phyloP scores from a whole-genome alignment of 805 yeast genomes.

The Osmozyma mogii region DNA sequence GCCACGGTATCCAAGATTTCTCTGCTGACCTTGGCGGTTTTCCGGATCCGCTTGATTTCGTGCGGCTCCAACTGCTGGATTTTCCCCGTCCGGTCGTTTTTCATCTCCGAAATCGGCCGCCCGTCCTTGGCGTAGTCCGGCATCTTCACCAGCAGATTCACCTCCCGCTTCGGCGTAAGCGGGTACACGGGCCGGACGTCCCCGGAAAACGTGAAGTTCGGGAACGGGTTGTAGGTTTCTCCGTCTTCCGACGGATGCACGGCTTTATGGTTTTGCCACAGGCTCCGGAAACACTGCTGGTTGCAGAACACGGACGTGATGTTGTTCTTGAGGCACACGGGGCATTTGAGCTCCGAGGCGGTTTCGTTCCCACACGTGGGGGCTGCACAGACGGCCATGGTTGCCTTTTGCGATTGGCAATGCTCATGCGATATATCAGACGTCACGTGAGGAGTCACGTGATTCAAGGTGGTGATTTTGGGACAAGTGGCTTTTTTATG shows the following conservation, averaged over 20 bases:
- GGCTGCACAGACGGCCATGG: conserved; percentile 50
- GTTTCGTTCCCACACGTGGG: conserved; percentile 83
- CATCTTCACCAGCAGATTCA: conserved; percentile 61
- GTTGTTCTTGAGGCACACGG: conserved; percentile 76
- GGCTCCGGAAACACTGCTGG: conserved; percentile 71
- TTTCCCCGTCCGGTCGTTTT: conserved; percentile 57
- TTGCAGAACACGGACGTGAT: conserved; percentile 63
- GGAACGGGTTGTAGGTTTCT: conserved; percentile 77
- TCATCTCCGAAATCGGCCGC: conserved; percentile 68
- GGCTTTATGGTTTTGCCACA: conserved; percentile 68
- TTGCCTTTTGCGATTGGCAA: too few relatives aligned
- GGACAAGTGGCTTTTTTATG: neutral
- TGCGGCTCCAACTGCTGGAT: conserved; percentile 58
- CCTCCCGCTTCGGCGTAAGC: conserved; percentile 56
- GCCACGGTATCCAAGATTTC: conserved; percentile 90
- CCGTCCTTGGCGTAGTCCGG: conserved; percentile 88
- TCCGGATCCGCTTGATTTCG: conserved; percentile 66
- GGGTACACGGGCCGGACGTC: conserved; percentile 74
- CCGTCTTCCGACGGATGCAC: conserved; percentile 56
- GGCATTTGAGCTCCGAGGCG: conserved; percentile 73
- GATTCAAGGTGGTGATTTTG: conserved; percentile 5
- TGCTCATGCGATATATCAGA: too few relatives aligned
- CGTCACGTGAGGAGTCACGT: neutral
- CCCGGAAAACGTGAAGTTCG: conserved; percentile 70
- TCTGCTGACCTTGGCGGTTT: conserved; percentile 69